Evolutionary conservation across 176 grass and related monocot species (phyloP), one percentile per base, ranked within the genome.

Genomic region (Canna indica): DNA sequence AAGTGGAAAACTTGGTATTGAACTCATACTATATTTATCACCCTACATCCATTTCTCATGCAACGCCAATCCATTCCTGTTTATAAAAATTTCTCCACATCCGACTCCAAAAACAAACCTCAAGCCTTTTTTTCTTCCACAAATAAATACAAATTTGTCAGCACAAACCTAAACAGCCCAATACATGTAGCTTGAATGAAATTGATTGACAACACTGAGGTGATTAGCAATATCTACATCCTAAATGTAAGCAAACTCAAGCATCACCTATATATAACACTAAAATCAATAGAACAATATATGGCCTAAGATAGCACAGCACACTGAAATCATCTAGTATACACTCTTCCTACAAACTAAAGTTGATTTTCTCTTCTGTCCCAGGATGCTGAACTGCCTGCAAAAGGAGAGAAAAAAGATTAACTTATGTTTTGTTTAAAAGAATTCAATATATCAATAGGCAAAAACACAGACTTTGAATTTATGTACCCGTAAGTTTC

Each of bases 321-420:
- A 36, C 8, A 9, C 8, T 16, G 22, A 16, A 66, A 16, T 46
- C 24, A 46, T 15, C 24, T 30, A 47, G 27, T 47, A 29, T 47
- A 69, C 67, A 69, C 24, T 47, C 67, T 69, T 69, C 47, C 24
- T 31, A 48, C 42, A 70, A 20, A 16, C 16, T 17, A 70, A 25
- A 27, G 34, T 14, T 63, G 24, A 5, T 6, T 13, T 69, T 35
- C 12, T 17, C 32, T 47, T 20, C 27, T 10, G 29, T 31, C 39
- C 41, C 11, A 47, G 11, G 14, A 18, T 18, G 36, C 8, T 48
- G 26, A 66, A 25, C 7, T 62, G 32, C 28, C 29, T 62, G 50
- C 50, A 54, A n/a, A 18, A 54, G 0, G 50, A 54, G 1, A 54
- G 18, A 18, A 54, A n/a, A 54, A 22, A n/a, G n/a, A 1, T 14